Evolutionary conservation across 2,329 filamentous ascomycete genomes (phyloP).

Genomic region (Pseudocercospora crystallina): DNA sequence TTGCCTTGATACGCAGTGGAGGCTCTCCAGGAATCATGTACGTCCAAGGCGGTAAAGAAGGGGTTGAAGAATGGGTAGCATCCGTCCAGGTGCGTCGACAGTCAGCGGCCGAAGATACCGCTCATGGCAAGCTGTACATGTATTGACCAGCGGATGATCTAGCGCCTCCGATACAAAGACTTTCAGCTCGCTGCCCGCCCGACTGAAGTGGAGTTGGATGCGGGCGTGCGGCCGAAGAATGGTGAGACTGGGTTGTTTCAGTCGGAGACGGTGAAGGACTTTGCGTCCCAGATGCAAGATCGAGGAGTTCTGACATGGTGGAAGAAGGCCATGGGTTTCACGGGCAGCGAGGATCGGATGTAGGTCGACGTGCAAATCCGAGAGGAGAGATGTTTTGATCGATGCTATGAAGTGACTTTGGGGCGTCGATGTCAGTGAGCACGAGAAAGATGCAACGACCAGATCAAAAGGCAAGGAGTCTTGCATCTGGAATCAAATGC

Average conservation of each 20-base stretch:
- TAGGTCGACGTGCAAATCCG: no score
- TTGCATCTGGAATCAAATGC: no score
- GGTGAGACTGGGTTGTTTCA: conserved; percentile 54
- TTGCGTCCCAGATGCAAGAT: conserved; percentile 61
- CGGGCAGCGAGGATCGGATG: conserved; percentile 22
- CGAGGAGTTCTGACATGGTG: conserved; percentile 65
- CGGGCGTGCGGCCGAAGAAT: conserved; percentile 1
- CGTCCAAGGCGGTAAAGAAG: conserved; percentile 61
- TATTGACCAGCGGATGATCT: not conserved
- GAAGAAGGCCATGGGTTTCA: conserved; percentile 65
- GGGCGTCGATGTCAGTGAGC: no score
- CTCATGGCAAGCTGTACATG: not conserved
- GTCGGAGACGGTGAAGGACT: conserved; percentile 63
- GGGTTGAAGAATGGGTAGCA: conserved; percentile 63
- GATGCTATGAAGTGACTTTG: no score
- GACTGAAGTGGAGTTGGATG: conserved; percentile 35
- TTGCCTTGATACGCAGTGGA: conserved; percentile 66
- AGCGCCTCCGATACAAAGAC: conserved; percentile 68
- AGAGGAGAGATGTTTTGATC: no score
- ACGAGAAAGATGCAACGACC: no score
- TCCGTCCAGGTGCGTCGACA: conserved; percentile 53
- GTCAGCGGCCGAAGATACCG: conserved; percentile 3
- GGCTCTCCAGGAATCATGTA: conserved; percentile 77
- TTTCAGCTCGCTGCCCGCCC: conserved; percentile 64
- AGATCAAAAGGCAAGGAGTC: no score